phyloP scores from a whole-genome alignment of 2,329 filamentous ascomycete genomes.

The Cladosporium cucumerinum region DNA sequence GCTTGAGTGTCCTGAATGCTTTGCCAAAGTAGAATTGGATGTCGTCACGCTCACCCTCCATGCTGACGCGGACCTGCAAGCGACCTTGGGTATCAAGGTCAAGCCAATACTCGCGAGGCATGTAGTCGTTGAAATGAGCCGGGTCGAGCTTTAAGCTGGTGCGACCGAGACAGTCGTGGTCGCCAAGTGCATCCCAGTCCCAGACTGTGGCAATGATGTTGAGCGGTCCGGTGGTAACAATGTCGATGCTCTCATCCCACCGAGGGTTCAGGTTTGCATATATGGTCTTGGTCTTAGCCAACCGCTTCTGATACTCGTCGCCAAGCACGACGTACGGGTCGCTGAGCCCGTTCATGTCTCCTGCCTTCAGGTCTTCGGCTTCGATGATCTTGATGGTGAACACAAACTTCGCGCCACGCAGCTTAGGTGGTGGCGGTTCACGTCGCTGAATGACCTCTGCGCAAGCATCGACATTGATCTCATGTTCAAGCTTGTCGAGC shows the following conservation, averaged over 20 bases:
- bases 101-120: conserved; percentile 95
- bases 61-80: conserved; percentile 84
- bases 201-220: conserved; percentile 96
- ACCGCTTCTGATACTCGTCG: conserved; percentile 94
- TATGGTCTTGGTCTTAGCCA: conserved; percentile 91
- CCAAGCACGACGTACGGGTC: conserved; percentile 96
- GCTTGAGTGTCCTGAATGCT: conserved; percentile 89
- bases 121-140: conserved; percentile 92
- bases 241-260: conserved; percentile 97
- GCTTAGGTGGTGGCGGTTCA: conserved; percentile 67
- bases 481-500: conserved; percentile 82
- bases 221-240: conserved; percentile 84
- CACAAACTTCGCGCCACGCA: conserved; percentile 75
- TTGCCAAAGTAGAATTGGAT: conserved; percentile 99
- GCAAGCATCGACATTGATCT: conserved; percentile 88
- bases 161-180: conserved; percentile 94
- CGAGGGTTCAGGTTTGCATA: conserved; percentile 87
- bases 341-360: conserved; percentile 88
- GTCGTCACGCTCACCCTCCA: conserved; percentile 97
- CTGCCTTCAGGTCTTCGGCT: conserved; percentile 96
- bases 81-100: conserved; percentile 94
- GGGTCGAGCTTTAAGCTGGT: conserved; percentile 98
- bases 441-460: conserved; percentile 74
- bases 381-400: conserved; percentile 99
- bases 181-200: conserved; percentile 96